Evolutionary conservation across 345 rosid species (phyloP), one percentile per base, ranked within the genome.

Genomic region (Gossypium raimondii): DNA sequence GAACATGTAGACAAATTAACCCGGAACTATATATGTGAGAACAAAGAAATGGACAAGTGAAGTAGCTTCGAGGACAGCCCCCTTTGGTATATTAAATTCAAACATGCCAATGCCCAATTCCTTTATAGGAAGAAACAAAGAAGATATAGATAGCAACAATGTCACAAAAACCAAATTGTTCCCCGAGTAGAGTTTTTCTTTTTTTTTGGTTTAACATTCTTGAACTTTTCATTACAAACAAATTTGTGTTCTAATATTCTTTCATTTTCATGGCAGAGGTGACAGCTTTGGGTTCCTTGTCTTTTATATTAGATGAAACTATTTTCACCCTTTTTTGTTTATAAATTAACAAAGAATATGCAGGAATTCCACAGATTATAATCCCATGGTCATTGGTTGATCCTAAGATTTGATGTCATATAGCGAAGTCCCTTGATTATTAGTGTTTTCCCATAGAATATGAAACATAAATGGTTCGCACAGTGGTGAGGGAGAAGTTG

Each of bases 281-380:
- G 74, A 71, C 74, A 71, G 50, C 64, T 27, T 56, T 53, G 64
- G 24, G 72, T 20, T 34, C 57, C 74, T 55, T 71, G 74, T 71
- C 16, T 51, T 16, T 71, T 27, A 1, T 16, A 61, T 56, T 56
- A 38, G 29, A 55, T 53, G 57, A 52, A 8, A 52, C n/a, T 14
- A 1, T 16, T 17, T 17, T 52, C 7, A 50, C 13, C 53, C 7
- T 16, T n/a, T 6, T 5, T 53, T 47, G 12, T 52, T 57, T 55
- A 70, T 60, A 25, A n/a, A 65, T 11, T 47, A 47, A 47, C 41
- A 34, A 34, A 22, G 71, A 67, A 67, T 67, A 45, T 34, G 41
- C 5, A 7, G 41, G 41, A 34, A 34, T 34, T 34, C 41, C 7
- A 34, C 41, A 34, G 7, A 34, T 34, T 34, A 34, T 34, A 34